Evolutionary conservation across 2,329 filamentous ascomycete species (phyloP).

Genomic region (Colletotrichum graminicola): DNA sequence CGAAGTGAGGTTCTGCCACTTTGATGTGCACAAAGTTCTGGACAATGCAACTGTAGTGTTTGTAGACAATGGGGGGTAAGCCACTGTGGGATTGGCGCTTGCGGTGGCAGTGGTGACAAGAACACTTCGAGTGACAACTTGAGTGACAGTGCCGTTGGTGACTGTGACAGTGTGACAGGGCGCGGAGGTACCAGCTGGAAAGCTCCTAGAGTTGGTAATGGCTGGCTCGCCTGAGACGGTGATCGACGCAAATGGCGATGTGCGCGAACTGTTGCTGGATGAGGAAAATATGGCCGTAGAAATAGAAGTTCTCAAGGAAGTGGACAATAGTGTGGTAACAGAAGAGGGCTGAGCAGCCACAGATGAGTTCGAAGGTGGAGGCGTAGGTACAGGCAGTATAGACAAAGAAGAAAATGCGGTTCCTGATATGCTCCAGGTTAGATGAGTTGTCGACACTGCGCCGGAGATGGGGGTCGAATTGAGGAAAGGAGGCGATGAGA

Average conservation of each 20-base stretch:
- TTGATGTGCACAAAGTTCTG: slow-evolving; percentile 13
- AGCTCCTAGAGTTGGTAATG: slow-evolving; percentile 9
- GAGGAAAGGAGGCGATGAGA: slow-evolving; percentile 1
- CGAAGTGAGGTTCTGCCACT: slow-evolving; percentile 33
- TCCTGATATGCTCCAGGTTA: slow-evolving; percentile 19
- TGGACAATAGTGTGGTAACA: not conserved
- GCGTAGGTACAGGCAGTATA: slow-evolving; percentile 28
- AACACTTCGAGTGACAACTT: slow-evolving; percentile 34
- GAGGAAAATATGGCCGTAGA: not conserved
- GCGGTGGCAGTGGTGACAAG: slow-evolving; percentile 14
- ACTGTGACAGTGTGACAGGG: slow-evolving; percentile 39
- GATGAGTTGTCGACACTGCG: not conserved
- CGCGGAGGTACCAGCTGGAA: not conserved
- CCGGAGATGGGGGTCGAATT: slow-evolving; percentile 28
- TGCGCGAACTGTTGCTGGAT: not conserved
- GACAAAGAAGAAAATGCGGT: slow-evolving; percentile 18
- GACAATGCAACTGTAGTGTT: slow-evolving; percentile 1
- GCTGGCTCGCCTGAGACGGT: not conserved
- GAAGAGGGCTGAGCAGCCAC: not conserved
- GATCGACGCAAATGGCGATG: not conserved
- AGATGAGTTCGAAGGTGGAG: not conserved
- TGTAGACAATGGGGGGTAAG: slow-evolving; percentile 4
- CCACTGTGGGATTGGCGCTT: slow-evolving; percentile 12
- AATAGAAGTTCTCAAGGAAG: not conserved
- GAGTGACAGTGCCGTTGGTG: slow-evolving; percentile 37